phyloP scores from a whole-genome alignment of 2,329 filamentous ascomycete genomes.

The Orbilia oligospora region DNA sequence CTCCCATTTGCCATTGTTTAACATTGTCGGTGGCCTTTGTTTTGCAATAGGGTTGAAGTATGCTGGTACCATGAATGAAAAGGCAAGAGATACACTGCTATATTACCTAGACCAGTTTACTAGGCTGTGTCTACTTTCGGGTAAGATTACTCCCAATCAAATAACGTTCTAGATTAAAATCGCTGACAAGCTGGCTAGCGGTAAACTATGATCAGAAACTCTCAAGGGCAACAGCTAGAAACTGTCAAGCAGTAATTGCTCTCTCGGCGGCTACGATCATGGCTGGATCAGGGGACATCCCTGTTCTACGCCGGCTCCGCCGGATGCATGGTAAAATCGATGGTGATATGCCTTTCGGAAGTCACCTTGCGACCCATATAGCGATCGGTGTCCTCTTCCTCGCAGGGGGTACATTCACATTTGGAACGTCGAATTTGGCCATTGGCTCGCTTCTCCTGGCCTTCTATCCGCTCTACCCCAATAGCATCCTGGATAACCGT shows the following conservation, averaged over 20 bases:
- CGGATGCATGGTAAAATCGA: slow-evolving; percentile 90
- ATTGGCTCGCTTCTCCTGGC: slow-evolving; percentile 88
- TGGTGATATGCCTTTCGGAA: slow-evolving; percentile 87
- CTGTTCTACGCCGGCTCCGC: slow-evolving; percentile 85
- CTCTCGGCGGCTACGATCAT: slow-evolving; percentile 89
- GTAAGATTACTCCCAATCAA: slow-evolving; percentile 49
- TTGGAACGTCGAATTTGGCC: slow-evolving; percentile 88
- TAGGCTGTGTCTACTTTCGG: slow-evolving; percentile 76
- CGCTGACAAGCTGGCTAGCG: slow-evolving; percentile 65
- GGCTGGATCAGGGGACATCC: slow-evolving; percentile 93
- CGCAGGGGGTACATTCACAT: slow-evolving; percentile 91
- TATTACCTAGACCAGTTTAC: slow-evolving; percentile 90
- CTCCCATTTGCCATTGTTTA: slow-evolving; percentile 90
- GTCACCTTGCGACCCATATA: slow-evolving; percentile 91
- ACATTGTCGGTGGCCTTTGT: slow-evolving; percentile 89
- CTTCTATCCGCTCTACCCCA: slow-evolving; percentile 94
- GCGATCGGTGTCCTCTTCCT: slow-evolving; percentile 92
- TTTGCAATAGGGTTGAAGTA: slow-evolving; percentile 82
- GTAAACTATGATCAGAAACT: slow-evolving; percentile 85
- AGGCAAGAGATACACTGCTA: slow-evolving; percentile 84
- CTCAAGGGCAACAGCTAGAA: slow-evolving; percentile 84
- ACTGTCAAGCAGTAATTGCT: slow-evolving; percentile 90
- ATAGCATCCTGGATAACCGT: slow-evolving; percentile 90
- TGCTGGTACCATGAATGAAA: slow-evolving; percentile 78
- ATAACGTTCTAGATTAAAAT: background rate